These are phyloP conservation scores for Hortaea werneckii DNA, from an alignment of 2,329 filamentous ascomycete genomes.

Conservation along the genomic window DNA sequence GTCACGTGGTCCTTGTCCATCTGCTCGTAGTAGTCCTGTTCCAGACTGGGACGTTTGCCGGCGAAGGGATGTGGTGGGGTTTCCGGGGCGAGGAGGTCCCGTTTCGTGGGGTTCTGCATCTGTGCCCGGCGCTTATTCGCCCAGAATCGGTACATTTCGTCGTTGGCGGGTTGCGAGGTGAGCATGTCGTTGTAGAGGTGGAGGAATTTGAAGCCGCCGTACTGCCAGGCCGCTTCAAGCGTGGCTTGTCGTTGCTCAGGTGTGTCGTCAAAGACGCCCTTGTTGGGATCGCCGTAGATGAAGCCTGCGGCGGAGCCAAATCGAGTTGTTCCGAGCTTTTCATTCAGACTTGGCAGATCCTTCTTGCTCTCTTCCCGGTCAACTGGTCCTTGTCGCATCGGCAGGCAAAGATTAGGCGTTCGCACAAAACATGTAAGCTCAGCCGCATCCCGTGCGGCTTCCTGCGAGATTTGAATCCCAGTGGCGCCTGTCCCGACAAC, in stretches of 20 bases:
- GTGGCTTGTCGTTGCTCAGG: conserved; percentile 23
- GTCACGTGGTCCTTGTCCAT: conserved; percentile 38
- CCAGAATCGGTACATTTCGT: conserved; percentile 36
- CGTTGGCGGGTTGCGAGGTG: conserved; percentile 27
- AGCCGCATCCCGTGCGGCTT: conserved; percentile 17
- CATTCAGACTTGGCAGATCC: conserved; percentile 6
- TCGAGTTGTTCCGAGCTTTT: conserved; percentile 31
- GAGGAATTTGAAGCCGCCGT: conserved; percentile 36
- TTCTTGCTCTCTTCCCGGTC: conserved; percentile 32
- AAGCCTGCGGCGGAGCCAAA: conserved; percentile 10
- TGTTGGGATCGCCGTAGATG: conserved; percentile 9
- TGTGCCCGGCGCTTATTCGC: conserved; percentile 32
- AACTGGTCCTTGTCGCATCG: conserved; percentile 53
- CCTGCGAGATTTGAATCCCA: conserved; percentile 24
- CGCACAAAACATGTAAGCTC: conserved; percentile 53
- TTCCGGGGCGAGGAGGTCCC: conserved; percentile 33
- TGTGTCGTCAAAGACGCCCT: conserved; percentile 35
- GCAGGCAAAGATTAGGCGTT: conserved; percentile 55
- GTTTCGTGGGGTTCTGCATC: conserved; percentile 33
- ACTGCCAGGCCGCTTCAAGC: conserved; percentile 31
- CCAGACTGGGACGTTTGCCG: conserved; percentile 34
- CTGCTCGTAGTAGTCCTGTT: conserved; percentile 37
- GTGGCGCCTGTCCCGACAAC: conserved; percentile 35
- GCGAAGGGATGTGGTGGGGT: conserved; percentile 33
- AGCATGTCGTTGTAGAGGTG: conserved; percentile 47